These are phyloP conservation scores for Ploettnerulaceae sp. DNA, from an alignment of 2,329 filamentous ascomycete species.

Conservation along the genomic window DNA sequence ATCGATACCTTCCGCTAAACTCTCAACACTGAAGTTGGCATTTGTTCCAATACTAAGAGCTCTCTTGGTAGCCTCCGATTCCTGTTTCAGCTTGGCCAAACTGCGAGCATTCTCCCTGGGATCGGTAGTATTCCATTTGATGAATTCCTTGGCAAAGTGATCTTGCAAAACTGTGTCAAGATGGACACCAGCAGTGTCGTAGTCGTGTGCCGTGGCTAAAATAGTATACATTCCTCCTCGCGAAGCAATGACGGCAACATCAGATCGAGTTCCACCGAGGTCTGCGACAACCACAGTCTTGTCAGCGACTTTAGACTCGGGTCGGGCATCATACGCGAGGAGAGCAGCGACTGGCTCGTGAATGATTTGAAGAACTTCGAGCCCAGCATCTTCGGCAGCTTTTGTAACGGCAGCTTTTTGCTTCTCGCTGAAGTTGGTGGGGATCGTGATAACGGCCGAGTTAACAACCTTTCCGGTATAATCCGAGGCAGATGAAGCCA, in stretches of 20 bases:
- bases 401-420: constrained; percentile 77
- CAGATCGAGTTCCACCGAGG: constrained; percentile 85
- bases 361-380: constrained; percentile 91
- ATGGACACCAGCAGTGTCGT: constrained; percentile 80
- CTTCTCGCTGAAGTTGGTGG: constrained; percentile 85
- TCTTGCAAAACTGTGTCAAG: constrained; percentile 91
- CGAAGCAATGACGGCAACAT: constrained; percentile 85
- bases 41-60: constrained; percentile 82
- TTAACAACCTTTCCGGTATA: constrained; percentile 91
- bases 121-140: constrained; percentile 86
- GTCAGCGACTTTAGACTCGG: constrained; percentile 69
- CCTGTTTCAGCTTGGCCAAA: constrained; percentile 86
- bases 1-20: constrained; percentile 81
- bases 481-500: constrained; percentile 79
- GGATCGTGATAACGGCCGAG: constrained; percentile 89
- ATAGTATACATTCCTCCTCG: constrained; percentile 95
- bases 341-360: constrained; percentile 84
- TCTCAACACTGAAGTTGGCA: constrained; percentile 90
- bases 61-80: constrained; percentile 89
- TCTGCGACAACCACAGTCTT: constrained; percentile 91
- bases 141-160: constrained; percentile 97
- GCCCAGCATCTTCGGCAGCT: constrained; percentile 71
- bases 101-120: constrained; percentile 76
- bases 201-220: constrained; percentile 90
- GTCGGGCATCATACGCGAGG: constrained; percentile 84